Base-by-base conservation (phyloP, 2,329 filamentous ascomycete species). In the Dissoconium aciculare region DNA sequence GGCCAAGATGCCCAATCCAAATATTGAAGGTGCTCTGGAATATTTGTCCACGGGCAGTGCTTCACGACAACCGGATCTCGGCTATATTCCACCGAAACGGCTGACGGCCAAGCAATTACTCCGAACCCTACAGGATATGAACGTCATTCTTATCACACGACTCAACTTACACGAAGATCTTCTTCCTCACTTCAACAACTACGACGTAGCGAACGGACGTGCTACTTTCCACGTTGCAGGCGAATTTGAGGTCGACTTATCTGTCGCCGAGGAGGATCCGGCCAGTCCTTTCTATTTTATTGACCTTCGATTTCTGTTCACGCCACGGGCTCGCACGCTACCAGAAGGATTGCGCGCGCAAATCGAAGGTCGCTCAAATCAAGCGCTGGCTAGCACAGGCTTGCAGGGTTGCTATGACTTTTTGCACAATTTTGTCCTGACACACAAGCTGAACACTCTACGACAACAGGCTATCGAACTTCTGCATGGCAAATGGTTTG, bases 231-330 rank as follows among this genome's bases (percentile, higher is more conserved):
- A 63, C 27, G 79, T 95, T 1, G 61, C 71, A 3, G 71, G 71
- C 31, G 87, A 95, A 53, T 94, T 94, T 46, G 87, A 95, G 53
- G 71, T 95, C 12, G 89, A 95, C 51, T 67, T 98, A 30, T 85
- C 84, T 1, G 79, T 95, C 39, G 82, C 80, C 11, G 78, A 85
- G 43, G 85, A 95, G 49, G 78, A 89, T 41, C 71, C 75, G 11
- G 64, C 74, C 17, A 78, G 79, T 32, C 85, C 91, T 46, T 91
- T 92, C 50, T 94, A 79, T 66, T 93, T 95, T 50, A 80, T 95
- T 38, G 85, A 95, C 53, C 74, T 95, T 46, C 73, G 85, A 36
- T 84, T 92, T 44, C 60, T 74, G 10, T 98, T 92, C 52, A 66
- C 62, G 5, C 87, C 87, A 5, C 60, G 67, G 0, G 67, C 78